Percentiles rank a stretch among this genome's conserved stretches.
phyloP scores from a whole-genome alignment of 306 rosid genomes.

The Lagenaria siceraria region DNA sequence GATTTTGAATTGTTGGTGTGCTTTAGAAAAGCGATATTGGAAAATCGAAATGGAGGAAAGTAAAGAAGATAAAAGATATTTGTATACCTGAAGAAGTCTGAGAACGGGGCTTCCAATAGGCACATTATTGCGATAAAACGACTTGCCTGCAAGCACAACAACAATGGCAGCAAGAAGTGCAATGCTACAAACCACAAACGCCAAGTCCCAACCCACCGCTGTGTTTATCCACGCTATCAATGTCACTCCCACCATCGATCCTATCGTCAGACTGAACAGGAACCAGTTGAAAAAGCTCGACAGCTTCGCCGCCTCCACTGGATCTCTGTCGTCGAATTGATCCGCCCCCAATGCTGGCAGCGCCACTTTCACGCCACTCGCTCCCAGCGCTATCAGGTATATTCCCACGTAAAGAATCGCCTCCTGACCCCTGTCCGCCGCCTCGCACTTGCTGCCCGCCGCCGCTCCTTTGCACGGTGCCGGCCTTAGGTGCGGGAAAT shows the following conservation, averaged over 20 bases:
- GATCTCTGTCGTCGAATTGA: slow-evolving; percentile 58
- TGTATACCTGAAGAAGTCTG: slow-evolving; percentile 40
- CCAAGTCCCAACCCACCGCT: slow-evolving; percentile 64
- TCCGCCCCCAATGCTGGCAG: slow-evolving; percentile 77
- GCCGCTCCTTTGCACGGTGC: slow-evolving; percentile 15
- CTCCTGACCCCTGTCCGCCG: slow-evolving; percentile 21
- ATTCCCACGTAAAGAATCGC: slow-evolving; percentile 53
- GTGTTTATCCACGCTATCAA: slow-evolving; percentile 47
- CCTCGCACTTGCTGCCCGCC: slow-evolving; percentile 20
- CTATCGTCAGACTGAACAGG: slow-evolving; percentile 54
- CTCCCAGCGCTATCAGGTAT: slow-evolving; percentile 66
- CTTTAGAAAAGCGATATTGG: too few relatives aligned
- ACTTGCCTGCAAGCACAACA: slow-evolving; percentile 39
- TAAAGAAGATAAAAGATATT: background rate
- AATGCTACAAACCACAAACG: slow-evolving; percentile 30
- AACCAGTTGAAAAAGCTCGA: slow-evolving; percentile 90
- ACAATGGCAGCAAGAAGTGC: slow-evolving; percentile 24
- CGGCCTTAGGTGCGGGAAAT: slow-evolving; percentile 40
- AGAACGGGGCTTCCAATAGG: slow-evolving; percentile 61
- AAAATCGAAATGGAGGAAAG: too few relatives aligned
- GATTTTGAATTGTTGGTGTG: too few relatives aligned
- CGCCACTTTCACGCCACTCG: slow-evolving; percentile 60
- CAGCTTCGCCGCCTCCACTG: slow-evolving; percentile 37
- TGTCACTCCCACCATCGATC: slow-evolving; percentile 58
- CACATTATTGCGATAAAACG: slow-evolving; percentile 40